Percentiles rank a stretch among this genome's conserved stretches.
Evolutionary conservation across 768 basidiomycete species (phyloP).

Genomic region (Candolleomyces aberdarensis): DNA sequence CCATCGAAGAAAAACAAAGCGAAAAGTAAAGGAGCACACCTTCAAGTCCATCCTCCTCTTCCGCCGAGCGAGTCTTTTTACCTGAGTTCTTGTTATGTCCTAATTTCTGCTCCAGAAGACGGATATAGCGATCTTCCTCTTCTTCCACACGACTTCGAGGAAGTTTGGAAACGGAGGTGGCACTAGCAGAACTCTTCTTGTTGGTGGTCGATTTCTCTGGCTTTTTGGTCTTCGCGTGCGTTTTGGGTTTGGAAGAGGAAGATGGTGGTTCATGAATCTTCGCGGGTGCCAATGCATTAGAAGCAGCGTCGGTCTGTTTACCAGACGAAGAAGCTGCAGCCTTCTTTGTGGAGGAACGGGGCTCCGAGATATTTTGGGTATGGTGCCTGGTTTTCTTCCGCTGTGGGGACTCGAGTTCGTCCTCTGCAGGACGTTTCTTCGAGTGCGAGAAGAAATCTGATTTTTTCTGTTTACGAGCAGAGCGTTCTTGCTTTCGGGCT

Average conservation of each 20-base stretch:
- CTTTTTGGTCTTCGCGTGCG: background rate
- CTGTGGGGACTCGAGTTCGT: slow-evolving; percentile 41
- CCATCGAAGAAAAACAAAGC: background rate
- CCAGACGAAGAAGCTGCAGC: background rate
- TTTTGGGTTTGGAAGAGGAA: background rate
- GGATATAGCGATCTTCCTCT: slow-evolving; percentile 84
- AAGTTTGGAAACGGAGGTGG: background rate
- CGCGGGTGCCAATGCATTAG: background rate
- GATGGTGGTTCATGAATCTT: background rate
- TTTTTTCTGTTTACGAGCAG: slow-evolving; percentile 57
- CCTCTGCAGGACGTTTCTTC: slow-evolving; percentile 38
- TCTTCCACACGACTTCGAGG: slow-evolving; percentile 29
- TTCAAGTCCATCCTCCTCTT: slow-evolving; percentile 79
- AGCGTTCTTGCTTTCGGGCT: slow-evolving; percentile 59
- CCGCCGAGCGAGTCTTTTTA: slow-evolving; percentile 36
- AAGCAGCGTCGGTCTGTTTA: background rate
- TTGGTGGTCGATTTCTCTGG: background rate
- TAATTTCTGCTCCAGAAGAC: slow-evolving; percentile 76
- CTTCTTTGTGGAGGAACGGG: background rate
- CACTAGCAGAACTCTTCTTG: background rate
- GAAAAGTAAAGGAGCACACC: slow-evolving; percentile 44
- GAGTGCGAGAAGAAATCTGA: slow-evolving; percentile 51
- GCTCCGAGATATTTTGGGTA: too few species aligned
- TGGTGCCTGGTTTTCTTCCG: slow-evolving; percentile 45
- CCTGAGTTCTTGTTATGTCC: slow-evolving; percentile 47